These are phyloP conservation scores for Yamadazyma akitaensis DNA, from an alignment of 805 yeast species.

Conservation along the genomic window DNA sequence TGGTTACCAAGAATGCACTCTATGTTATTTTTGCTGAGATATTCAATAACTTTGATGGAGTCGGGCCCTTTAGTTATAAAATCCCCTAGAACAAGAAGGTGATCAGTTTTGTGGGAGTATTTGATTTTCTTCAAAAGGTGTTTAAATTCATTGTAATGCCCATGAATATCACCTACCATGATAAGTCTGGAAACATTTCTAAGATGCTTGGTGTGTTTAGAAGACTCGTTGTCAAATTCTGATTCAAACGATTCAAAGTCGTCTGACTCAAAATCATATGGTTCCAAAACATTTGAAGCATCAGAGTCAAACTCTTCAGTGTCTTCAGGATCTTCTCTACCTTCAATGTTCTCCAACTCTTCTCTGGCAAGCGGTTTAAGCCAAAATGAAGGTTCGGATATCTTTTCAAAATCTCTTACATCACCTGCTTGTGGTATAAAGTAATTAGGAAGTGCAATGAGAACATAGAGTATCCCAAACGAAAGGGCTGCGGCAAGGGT, in stretches of 20 bases:
- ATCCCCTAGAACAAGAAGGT: slow-evolving; percentile 75
- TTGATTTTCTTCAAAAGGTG: slow-evolving; percentile 50
- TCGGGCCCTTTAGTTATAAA: slow-evolving; percentile 82
- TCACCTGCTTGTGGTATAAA: slow-evolving; percentile 33
- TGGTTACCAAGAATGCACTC: slow-evolving; percentile 88
- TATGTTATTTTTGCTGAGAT: slow-evolving; percentile 52
- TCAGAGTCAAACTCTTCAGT: not conserved
- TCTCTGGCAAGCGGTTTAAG: slow-evolving; percentile 20
- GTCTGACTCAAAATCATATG: not conserved
- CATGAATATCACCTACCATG: slow-evolving; percentile 87
- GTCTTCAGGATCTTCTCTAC: not conserved
- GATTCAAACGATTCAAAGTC: not conserved
- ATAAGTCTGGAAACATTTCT: slow-evolving; percentile 47
- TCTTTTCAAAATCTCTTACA: slow-evolving; percentile 23
- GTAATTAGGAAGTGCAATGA: slow-evolving; percentile 30
- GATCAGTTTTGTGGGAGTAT: slow-evolving; percentile 49
- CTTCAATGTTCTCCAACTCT: not conserved
- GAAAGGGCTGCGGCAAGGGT: slow-evolving; percentile 13
- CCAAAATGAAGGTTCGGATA: slow-evolving; percentile 21
- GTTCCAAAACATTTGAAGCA: too few species aligned
- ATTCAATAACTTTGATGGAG: slow-evolving; percentile 65
- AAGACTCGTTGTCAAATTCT: not conserved
- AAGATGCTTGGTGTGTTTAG: not conserved
- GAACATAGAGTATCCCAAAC: slow-evolving; percentile 22
- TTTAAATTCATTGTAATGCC: slow-evolving; percentile 56